Evolutionary conservation across 257 asterid species (phyloP), one percentile per base, ranked within the genome.

Genomic region (Penstemon davidsonii): DNA sequence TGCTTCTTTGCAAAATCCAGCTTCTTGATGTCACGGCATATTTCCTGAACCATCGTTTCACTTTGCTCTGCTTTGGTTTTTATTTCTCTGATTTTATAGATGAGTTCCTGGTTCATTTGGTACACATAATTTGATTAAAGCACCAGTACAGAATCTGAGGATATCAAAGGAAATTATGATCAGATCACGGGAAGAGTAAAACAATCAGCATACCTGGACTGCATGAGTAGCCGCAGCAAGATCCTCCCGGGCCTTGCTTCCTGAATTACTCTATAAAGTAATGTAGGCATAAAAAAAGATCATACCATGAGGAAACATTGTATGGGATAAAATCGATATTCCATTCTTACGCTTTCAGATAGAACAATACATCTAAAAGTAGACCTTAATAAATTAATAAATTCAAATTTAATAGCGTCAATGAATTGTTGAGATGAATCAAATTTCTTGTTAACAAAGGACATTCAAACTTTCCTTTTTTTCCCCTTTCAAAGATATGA

Each of bases 41-140:
- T 93, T 85, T 93, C 99, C 84, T 93, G 99, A 80, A 93, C 99
- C 99, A 93, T 93, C 66, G 96, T 87, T 84, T 93, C 99, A 79
- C 97, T 93, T 87, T 93, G 99, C 83, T 90, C 97, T 66, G 99
- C 99, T 73, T 93, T 93, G 70, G 87, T 87, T 83, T 93, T 93
- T 61, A 93, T 93, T 83, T 93, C 99, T 84, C 95, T 89, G 81
- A 90, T 87, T 84, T 93, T 93, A 79, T 81, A 67, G 86, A 90
- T 85, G 87, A 93, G 99, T 81, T 93, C 99, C 99, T 93, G 83
- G 79, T 74, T 61, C 57, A 63, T 44, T 66, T 51, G 58, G 49
- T 67, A 65, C 60, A 60, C 66, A 60, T 53, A 40, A 39, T 49
- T 55, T 7, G 15, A 25, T 5, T 55, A 55, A 40, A 50, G 33